Conservation (phyloP, 1,139 yeast species). For the Candida glucosophila region DNA sequence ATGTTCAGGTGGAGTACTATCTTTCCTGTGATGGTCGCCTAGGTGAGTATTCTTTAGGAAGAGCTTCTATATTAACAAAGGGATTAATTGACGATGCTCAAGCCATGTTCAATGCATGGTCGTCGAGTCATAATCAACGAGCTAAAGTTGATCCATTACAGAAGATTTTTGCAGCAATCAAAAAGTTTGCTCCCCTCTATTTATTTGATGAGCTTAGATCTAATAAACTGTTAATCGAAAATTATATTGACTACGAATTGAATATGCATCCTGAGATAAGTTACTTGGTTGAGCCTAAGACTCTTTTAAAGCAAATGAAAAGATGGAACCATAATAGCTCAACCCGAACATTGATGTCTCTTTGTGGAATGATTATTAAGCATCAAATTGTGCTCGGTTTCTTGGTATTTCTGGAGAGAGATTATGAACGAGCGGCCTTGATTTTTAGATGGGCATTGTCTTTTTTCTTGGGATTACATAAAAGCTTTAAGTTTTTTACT, state of each 20-base stretch:
- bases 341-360: constrained; percentile 3
- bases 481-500: constrained; percentile 5
- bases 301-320: constrained; percentile 8
- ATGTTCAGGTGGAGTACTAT: constrained; percentile 14
- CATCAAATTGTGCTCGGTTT: constrained; percentile 11
- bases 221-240: constrained; percentile 3
- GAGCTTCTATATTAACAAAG: constrained; percentile 6
- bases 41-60: constrained; percentile 12
- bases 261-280: constrained; percentile 10
- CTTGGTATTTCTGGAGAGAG: constrained; percentile 3
- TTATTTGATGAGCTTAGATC: constrained; percentile 10
- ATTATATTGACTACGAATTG: constrained; percentile 8
- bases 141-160: constrained; percentile 6
- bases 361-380: constrained; percentile 8
- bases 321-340: constrained; percentile 6
- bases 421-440: constrained; percentile 4
- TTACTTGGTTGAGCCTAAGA: constrained; percentile 7
- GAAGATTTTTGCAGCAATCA: constrained; percentile 10
- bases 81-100: constrained; percentile 5
- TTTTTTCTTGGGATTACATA: constrained; percentile 7
- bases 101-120: constrained; percentile 4
- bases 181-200: constrained; percentile 14
- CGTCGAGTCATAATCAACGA: constrained; percentile 1
- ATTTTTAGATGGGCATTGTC: constrained; percentile 14
- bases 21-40: constrained; percentile 9